A percentile compares a stretch with the other conserved stretches of the same genome.
Conservation (phyloP, 257 asterid species). For the Oldenlandia corymbosa region DNA sequence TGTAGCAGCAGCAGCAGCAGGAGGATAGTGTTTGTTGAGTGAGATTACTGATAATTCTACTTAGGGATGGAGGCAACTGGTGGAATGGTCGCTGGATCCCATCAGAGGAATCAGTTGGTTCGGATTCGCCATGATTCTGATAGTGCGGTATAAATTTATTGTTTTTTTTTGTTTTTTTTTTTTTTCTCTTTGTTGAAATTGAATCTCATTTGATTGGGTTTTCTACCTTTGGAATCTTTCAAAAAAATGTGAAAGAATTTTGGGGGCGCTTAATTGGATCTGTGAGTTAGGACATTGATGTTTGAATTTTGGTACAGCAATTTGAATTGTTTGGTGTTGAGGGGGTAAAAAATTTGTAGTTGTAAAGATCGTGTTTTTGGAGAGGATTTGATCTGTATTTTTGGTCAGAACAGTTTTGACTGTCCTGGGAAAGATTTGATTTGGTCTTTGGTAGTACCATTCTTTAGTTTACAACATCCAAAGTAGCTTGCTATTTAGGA, state of each 20-base stretch:
- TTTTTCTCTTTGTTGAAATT: too few species aligned
- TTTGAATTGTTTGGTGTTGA: conserved; percentile 12
- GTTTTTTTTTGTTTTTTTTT: conserved; percentile 8
- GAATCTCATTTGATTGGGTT: too few species aligned
- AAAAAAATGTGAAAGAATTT: too few species aligned
- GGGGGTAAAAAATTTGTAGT: conserved; percentile 8
- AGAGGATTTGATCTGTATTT: conserved; percentile 21
- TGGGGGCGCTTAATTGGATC: conserved; percentile 37
- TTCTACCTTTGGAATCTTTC: too few species aligned
- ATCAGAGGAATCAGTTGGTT: conserved; percentile 70
- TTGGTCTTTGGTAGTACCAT: conserved; percentile 5
- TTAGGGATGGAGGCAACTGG: conserved; percentile 84
- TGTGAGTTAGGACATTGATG: conserved; percentile 13
- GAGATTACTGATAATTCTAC: too few species aligned
- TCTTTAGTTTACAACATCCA: too few species aligned
- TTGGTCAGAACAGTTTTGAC: conserved; percentile 6
- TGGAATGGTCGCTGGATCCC: conserved; percentile 95
- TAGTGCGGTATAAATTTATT: conserved; percentile 48
- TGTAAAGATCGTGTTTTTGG: conserved; percentile 8
- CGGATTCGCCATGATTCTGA: conserved; percentile 65
- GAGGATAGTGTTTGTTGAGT: too few species aligned
- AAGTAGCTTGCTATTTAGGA: too few species aligned
- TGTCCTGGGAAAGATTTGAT: conserved; percentile 4
- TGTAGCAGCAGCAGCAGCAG: too few species aligned
- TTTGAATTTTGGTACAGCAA: conserved; percentile 15